These are phyloP conservation scores for Avena atlantica DNA, from an alignment of 176 grass and related monocot species.

Conservation along the genomic window DNA sequence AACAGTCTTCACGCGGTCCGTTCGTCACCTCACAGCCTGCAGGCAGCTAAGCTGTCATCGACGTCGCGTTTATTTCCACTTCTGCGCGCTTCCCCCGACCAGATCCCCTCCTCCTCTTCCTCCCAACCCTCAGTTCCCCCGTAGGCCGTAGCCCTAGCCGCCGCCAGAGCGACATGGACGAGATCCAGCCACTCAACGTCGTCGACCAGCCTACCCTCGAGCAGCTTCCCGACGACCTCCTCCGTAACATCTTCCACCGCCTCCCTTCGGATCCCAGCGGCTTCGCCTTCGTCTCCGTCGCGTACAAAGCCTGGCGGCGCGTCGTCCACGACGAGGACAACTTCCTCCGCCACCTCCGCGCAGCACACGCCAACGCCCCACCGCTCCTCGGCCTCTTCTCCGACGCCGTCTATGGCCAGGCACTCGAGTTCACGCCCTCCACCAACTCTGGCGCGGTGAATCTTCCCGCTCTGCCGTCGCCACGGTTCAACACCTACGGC, in stretches of 20 bases:
- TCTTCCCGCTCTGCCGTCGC: background rate
- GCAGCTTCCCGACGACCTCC: background rate
- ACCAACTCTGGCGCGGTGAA: background rate
- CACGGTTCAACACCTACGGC: background rate
- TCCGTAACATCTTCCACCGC: background rate
- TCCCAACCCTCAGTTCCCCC: background rate
- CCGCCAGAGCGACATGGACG: background rate
- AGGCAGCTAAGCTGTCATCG: too few relatives aligned
- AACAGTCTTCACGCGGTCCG: too few relatives aligned
- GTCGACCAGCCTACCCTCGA: background rate
- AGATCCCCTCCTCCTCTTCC: background rate
- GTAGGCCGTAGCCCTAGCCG: background rate
- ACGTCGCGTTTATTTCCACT: too few relatives aligned
- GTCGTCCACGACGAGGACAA: background rate
- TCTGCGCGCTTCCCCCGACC: too few relatives aligned
- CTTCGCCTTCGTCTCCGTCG: background rate
- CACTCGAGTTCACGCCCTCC: background rate
- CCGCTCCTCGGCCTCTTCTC: background rate
- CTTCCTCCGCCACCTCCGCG: background rate
- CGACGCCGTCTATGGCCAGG: background rate
- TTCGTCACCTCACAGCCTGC: too few relatives aligned
- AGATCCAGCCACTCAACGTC: background rate
- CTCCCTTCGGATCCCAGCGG: background rate
- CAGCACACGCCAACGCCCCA: background rate
- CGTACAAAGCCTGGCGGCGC: background rate